Conservation (phyloP, 2,329 filamentous ascomycete species). For the Colletotrichum sp. region DNA sequence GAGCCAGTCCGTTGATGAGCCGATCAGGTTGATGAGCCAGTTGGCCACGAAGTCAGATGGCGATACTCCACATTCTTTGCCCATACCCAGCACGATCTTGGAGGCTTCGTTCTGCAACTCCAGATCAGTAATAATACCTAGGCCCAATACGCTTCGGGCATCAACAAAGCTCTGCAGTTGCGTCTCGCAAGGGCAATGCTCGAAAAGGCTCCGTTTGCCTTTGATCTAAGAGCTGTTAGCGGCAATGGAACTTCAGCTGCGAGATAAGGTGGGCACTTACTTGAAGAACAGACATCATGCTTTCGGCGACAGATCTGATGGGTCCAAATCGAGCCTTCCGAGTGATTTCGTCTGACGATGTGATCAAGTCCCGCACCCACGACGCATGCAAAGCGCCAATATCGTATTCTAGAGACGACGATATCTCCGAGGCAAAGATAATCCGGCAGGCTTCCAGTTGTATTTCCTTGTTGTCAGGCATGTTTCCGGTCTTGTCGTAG, state of each 20-base stretch:
- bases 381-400: background rate
- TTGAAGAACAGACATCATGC: conserved; percentile 23
- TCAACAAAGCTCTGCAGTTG: conserved; percentile 11
- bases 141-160: background rate
- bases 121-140: background rate
- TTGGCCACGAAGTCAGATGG: conserved; percentile 11
- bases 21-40: conserved; percentile 9
- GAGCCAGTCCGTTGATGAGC: conserved; percentile 11
- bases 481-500: conserved; percentile 20
- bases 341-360: conserved; percentile 12
- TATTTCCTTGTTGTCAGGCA: conserved; percentile 24
- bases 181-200: conserved; percentile 27
- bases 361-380: conserved; percentile 30
- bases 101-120: conserved; percentile 24
- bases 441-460: conserved; percentile 30
- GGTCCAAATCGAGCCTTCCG: conserved; percentile 26
- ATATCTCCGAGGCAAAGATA: conserved; percentile 29
- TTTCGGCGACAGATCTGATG: conserved; percentile 25
- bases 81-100: conserved; percentile 12
- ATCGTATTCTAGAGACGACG: background rate
- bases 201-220: conserved; percentile 29
- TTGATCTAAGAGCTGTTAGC: conserved; percentile 21
- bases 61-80: conserved; percentile 4
- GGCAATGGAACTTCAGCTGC: fast-evolving
- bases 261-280: background rate